phyloP scores from a whole-genome alignment of 148 eudicot genomes.

The Spergularia bocconei region DNA sequence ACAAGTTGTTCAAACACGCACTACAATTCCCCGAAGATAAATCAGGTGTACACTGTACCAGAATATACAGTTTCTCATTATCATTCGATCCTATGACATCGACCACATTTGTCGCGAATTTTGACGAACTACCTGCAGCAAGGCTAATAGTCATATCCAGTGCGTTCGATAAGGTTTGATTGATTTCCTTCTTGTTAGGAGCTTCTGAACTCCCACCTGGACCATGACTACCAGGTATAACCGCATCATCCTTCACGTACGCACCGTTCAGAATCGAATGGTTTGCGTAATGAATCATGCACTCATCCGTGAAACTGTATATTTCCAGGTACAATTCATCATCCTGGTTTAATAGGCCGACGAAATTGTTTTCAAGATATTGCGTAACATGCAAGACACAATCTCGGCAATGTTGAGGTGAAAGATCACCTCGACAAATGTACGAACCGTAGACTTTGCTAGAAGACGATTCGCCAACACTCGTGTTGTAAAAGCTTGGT shows the following conservation, averaged over 20 bases:
- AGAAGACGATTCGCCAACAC: background rate
- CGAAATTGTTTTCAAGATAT: background rate
- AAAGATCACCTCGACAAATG: slow-evolving; percentile 6
- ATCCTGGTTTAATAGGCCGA: background rate
- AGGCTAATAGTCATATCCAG: background rate
- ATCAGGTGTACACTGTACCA: slow-evolving; percentile 29
- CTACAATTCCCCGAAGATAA: slow-evolving; percentile 24
- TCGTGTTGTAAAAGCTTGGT: slow-evolving; percentile 9
- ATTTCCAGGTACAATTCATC: background rate
- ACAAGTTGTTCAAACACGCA: slow-evolving; percentile 23
- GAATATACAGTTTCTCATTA: background rate
- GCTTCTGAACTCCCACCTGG: background rate
- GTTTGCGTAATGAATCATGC: background rate
- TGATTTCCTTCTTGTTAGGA: background rate
- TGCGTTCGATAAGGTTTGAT: background rate
- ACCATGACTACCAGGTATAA: background rate
- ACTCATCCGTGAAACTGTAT: background rate
- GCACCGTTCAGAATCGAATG: background rate
- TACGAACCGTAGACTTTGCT: slow-evolving; percentile 1
- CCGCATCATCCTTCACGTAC: background rate
- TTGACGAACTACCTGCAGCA: background rate
- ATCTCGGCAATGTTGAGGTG: background rate
- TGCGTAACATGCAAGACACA: background rate
- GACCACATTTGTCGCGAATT: background rate
- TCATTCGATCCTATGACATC: background rate